Evolutionary conservation across 805 yeast genomes (phyloP), one percentile per base, ranked within the genome.

Genomic region (Sugiyamaella americana): DNA sequence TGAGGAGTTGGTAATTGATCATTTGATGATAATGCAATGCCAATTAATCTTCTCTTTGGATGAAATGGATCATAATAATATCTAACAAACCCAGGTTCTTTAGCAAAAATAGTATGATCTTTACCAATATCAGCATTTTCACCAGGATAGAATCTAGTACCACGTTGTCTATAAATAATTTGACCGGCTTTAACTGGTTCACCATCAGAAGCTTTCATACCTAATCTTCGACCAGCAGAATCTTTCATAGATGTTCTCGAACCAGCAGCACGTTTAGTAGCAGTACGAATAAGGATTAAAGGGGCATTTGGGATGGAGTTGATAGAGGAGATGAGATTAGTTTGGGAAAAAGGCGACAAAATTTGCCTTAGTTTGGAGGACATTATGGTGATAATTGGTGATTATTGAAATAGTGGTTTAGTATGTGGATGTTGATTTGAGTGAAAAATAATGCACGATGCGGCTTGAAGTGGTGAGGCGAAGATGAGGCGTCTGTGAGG

Each of bases 61-160:
- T 93, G 98, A 74, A 93, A 93, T 3, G 98, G 98, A 70, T 93
- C 96, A 51, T 82, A 69, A 66, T 93, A 93, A 67, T 78, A 93
- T 53, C 94, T 78, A 24, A 91, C 97, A 63, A 72, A 87, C 21
- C 98, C 98, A 2, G 96, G 96, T 62, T 93, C 98, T 30, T 72
- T 59, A 2, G 98, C 96, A 64, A 73, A 87, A 26, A 93, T 76
- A 1, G 98, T 91, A 65, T 89, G 97, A 64, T 93, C 98, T 58
- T 79, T 82, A 52, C 98, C 98, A 51, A 91, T 86, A 5, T 64
- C 66, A 3, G 62, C 84, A 57, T 93, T 89, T 55, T 85, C 94
- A 29, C 98, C 98, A 0, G 98, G 98, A 61, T 80, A 93, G 64
- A 89, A 84, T 59, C 79, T 83, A 17, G 98, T 87, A 58, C 98